Evolutionary conservation across 257 asterid species (phyloP).

Genomic region (Solanum appendiculatum): DNA sequence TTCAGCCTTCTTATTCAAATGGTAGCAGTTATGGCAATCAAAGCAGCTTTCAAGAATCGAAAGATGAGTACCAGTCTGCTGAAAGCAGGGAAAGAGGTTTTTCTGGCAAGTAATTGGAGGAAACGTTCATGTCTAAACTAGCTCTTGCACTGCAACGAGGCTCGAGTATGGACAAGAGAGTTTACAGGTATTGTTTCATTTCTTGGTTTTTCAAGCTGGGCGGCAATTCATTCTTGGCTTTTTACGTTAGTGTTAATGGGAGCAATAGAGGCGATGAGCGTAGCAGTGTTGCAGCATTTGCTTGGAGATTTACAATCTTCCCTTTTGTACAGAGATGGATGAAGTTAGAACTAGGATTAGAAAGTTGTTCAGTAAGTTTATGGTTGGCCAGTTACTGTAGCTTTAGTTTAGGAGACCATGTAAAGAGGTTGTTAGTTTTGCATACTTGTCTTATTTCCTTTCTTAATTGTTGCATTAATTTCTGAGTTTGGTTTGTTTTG

Average conservation of each 20-base stretch:
- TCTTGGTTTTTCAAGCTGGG: conserved; percentile 35
- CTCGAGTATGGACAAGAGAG: background rate
- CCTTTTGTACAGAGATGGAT: background rate
- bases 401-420: background rate
- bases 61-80: conserved; percentile 10
- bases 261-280: background rate
- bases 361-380: background rate
- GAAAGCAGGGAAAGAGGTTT: conserved; percentile 15
- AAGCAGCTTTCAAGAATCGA: conserved; percentile 26
- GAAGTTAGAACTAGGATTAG: background rate
- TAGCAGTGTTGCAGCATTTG: background rate
- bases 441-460: background rate
- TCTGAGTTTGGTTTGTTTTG: background rate
- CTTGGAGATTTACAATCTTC: background rate
- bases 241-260: conserved; percentile 2
- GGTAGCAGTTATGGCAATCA: conserved; percentile 20
- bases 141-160: conserved; percentile 19
- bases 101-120: conserved; percentile 19
- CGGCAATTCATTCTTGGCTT: conserved; percentile 98
- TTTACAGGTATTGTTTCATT: conserved; percentile 3
- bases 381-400: background rate
- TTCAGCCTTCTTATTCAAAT: conserved; percentile 7
- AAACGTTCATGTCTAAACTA: conserved; percentile 4
- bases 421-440: background rate
- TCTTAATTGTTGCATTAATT: background rate